phyloP scores from a whole-genome alignment of 768 basidiomycete genomes.

The Pulveroboletus sp. region DNA sequence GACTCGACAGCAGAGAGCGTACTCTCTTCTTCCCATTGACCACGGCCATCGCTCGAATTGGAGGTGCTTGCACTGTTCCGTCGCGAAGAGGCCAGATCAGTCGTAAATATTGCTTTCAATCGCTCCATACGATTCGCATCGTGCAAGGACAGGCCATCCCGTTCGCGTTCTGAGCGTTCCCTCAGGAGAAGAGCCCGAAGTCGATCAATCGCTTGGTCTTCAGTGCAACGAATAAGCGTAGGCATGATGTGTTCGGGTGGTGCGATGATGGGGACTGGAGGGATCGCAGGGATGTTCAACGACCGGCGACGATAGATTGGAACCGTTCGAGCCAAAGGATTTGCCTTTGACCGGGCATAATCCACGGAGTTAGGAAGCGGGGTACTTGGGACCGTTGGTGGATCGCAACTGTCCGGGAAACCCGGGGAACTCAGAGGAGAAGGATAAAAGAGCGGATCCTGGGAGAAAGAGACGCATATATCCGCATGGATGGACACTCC shows the following conservation, averaged over 20 bases:
- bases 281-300: conserved; percentile 2
- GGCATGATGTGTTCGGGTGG: conserved; percentile 38
- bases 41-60: conserved; percentile 8
- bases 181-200: conserved; percentile 38
- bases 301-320: conserved; percentile 1
- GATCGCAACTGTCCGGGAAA: conserved; percentile 1
- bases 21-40: conserved; percentile 18
- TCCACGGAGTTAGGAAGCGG: conserved; percentile 23
- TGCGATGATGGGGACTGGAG: conserved; percentile 48
- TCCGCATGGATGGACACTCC: not conserved
- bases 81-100: not conserved
- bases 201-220: conserved; percentile 42
- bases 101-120: not conserved
- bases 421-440: conserved; percentile 2
- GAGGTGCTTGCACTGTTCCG: conserved; percentile 7
- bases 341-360: conserved; percentile 18
- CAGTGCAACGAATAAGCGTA: conserved; percentile 26
- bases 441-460: conserved; percentile 8
- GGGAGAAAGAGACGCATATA: conserved; percentile 4
- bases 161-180: conserved; percentile 35
- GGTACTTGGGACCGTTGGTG: conserved; percentile 23
- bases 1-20: conserved; percentile 9
- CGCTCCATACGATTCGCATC: conserved; percentile 8
- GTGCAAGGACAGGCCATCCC: conserved; percentile 30
- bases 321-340: conserved; percentile 24